Evolutionary conservation across 352 stramenopile genomes (phyloP), one percentile per base, ranked within the genome.

Genomic region (Phytophthora sojae): DNA sequence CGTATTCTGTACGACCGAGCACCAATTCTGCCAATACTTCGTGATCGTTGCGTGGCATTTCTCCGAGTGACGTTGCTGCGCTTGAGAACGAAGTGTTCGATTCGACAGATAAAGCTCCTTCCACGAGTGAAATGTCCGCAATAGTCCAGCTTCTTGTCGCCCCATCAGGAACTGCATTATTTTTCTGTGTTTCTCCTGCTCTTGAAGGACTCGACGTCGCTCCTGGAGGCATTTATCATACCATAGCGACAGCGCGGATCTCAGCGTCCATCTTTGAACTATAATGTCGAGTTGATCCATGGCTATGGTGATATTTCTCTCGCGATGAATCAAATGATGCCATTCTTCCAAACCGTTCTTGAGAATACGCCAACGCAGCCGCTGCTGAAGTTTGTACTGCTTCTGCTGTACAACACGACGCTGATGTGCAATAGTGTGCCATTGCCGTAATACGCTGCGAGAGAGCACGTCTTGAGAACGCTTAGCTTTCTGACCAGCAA

Each of bases 141-240:
- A 37, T 6, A 85, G 32, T 0, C n/a, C 39, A 37, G 57, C 65
- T 58, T 71, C 57, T 37, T 82, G 51, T 44, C 64, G 83, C 2
- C 42, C 61, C 65, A 82, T 67, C 45, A 88, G 54, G 14, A 86
- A 79, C 51, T 70, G 67, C 50, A 82, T 44, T 19, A 89, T 54
- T 26, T 71, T 73, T 42, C 67, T 71, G 35, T 86, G 73, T 44
- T 64, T 79, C 26, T 83, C 66, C 3, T 12, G 56, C 29, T 81
- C 58, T 47, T 53, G 42, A 23, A 44, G 19, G 5, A 58, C n/a
- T n/a, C 32, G 32, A 5, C 44, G 37, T 9, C 39, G 77, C 32
- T 70, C 61, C 7, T 65, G 29, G 17, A 70, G 12, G 39, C 55
- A 59, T 6, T 71, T 30, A 0, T 71, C 21, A 0, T 53, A 52